Evolutionary conservation across 179 eudicot genomes (phyloP), one percentile per base, ranked within the genome.

Genomic region (Pouteria campechiana): DNA sequence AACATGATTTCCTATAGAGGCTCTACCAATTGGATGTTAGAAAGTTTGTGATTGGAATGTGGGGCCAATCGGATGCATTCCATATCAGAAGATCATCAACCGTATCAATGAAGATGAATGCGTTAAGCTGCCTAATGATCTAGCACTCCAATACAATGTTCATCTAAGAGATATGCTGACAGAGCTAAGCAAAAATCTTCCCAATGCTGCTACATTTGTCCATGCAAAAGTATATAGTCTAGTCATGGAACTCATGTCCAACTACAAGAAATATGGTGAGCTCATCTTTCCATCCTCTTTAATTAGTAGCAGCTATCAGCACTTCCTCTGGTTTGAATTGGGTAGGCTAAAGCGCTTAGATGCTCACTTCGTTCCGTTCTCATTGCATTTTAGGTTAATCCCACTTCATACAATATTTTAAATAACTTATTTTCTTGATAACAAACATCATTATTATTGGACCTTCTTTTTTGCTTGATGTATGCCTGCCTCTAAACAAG

Each of bases 51-150:
- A 38, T 92, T 4, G 90, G 10, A 86, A 77, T 48, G 94, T 92
- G 10, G 99, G 99, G n/a, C 99, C 96, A 0, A 44, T 92, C 5
- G 99, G 99, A 5, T 92, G 99, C 73, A 92, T 92, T 29, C 99
- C 99, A 5, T 92, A 92, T 31, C 99, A 92, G 40, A 87, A 78
- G 63, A 82, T 88, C 11, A 75, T 92, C 5, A 82, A 92, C 46
- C 92, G 73, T 28, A 46, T 92, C 17, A 67, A 31, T 0, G 79
- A 74, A 33, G 48, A 69, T 9, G 74, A 92, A 39, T 92, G 99
- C 18, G 99, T 75, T 10, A 90, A 67, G 6, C 42, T 87, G 56
- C 83, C 99, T 0, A 81, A 92, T 52, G 68, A 87, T 49, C 58
- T 92, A 20, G 99, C 96, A 0, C 79, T 68, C 33, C 80, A 80